Base-by-base conservation (phyloP, 192 early-diverging fungal species). In the Linnemannia elongata region DNA sequence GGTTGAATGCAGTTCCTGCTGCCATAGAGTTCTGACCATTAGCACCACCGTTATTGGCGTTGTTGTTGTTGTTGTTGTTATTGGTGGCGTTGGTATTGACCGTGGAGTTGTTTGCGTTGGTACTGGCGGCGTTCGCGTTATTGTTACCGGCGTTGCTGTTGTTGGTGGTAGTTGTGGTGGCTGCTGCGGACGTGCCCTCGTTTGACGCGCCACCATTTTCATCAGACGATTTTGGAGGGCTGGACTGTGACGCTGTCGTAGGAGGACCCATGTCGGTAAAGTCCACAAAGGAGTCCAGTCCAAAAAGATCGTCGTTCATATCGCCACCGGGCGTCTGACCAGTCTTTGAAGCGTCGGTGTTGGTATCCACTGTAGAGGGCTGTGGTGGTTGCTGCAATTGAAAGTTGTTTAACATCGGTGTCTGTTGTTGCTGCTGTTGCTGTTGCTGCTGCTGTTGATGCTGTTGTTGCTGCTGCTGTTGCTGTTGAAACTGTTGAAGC, bases 241-340 rank as follows among this genome's bases (percentile, higher is more conserved):
- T 47, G 12, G 60, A 42, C 49, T 52, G 49, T 22, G 49, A 52
- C 4, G 49, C 49, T n/a, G 82, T 49, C 36, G 72, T 74, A 30
- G 81, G 33, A 45, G 83, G 41, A 6, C 78, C 78, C 68, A 71
- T 68, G 6, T 87, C 85, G 2, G 35, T 87, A 45, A 87, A 87
- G 63, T 87, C 79, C 6, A 87, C 85, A 54, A 87, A 86, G 12
- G 84, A 87, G 1, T 87, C 85, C 45, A 87, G 27, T 4, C 79
- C 76, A 49, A 87, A 87, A 36, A 87, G 76, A 60, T 87, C 85
- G 13, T 87, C 85, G 63, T 72, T 80, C 69, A 73, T 33, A 4
- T 87, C 85, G 27, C 20, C 13, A 42, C 52, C 42, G 13, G 70
- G 15, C 33, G 60, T 75, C 33, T 80, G 78, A 13, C 52, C 18